A percentile compares a stretch with the other conserved stretches of the same genome.
Conservation (phyloP, 495 filamentous ascomycete genomes). For the Xylaria sp. region DNA sequence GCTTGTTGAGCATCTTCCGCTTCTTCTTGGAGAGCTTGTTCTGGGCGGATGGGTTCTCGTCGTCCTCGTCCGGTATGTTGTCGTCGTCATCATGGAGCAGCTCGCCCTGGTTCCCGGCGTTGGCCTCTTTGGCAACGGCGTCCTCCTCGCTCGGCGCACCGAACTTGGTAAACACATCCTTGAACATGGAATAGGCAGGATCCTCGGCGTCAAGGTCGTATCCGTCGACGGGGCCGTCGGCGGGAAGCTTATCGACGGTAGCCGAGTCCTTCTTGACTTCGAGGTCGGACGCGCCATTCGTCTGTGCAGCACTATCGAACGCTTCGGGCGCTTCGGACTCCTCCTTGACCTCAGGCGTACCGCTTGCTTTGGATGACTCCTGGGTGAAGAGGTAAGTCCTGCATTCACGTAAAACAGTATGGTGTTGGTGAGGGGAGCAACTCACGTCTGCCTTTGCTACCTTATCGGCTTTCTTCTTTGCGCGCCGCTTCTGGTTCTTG, state of each 20-base stretch:
- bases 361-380: constrained; percentile 30
- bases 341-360: constrained; percentile 33
- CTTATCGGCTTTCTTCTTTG: constrained; percentile 89
- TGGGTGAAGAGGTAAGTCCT: constrained; percentile 29
- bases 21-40: constrained; percentile 90
- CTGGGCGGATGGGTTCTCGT: constrained; percentile 70
- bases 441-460: constrained; percentile 59
- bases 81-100: constrained; percentile 86
- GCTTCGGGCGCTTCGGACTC: constrained; percentile 36
- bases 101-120: constrained; percentile 83
- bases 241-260: constrained; percentile 45
- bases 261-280: constrained; percentile 51
- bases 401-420: constrained; percentile 25
- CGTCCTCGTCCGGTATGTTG: constrained; percentile 84
- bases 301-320: constrained; percentile 35
- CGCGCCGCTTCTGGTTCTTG: constrained; percentile 85
- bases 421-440: constrained; percentile 1
- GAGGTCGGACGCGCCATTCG: constrained; percentile 37
- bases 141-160: constrained; percentile 57
- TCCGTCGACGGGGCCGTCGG: constrained; percentile 52
- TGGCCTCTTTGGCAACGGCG: constrained; percentile 63
- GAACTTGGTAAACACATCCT: constrained; percentile 79
- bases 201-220: constrained; percentile 67
- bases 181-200: constrained; percentile 83
- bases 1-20: constrained; percentile 85